Conservation (phyloP, 139 green algal species). For the Asterochloris erici region DNA sequence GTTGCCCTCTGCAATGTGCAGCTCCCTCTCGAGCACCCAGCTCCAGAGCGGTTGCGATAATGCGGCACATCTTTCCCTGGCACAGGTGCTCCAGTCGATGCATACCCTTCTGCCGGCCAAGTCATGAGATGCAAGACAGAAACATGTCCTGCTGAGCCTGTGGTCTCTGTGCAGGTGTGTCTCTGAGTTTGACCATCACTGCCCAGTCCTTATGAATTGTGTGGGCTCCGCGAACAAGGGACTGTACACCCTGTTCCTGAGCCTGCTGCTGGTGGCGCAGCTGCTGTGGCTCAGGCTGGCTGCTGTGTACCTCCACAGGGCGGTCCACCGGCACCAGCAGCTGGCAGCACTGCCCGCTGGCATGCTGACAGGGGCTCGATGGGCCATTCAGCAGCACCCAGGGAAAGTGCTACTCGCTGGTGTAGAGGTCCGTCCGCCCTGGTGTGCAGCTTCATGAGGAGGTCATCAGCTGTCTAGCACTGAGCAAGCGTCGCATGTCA, state of each 20-base stretch:
- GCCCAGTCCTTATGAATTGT: slow-evolving; percentile 50
- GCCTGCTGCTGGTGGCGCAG: slow-evolving; percentile 33
- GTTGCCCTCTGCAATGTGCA: not conserved
- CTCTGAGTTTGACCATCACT: slow-evolving; percentile 58
- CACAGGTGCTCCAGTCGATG: too few relatives aligned
- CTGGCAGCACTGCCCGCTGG: not conserved
- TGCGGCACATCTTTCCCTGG: too few relatives aligned
- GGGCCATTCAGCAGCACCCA: slow-evolving; percentile 5
- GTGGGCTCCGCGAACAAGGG: slow-evolving; percentile 46
- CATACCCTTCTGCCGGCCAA: too few relatives aligned
- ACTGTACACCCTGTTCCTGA: slow-evolving; percentile 39
- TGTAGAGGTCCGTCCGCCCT: not conserved
- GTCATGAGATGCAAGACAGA: too few relatives aligned
- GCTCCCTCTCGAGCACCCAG: not conserved
- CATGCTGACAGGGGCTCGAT: not conserved
- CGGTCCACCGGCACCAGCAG: not conserved
- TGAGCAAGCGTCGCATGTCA: not conserved
- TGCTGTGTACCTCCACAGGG: slow-evolving; percentile 15
- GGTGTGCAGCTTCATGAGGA: not conserved
- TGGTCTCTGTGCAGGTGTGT: slow-evolving; percentile 37
- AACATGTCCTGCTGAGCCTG: not conserved
- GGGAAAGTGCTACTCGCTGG: slow-evolving; percentile 9
- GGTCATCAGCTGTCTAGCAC: not conserved
- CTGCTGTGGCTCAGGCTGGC: slow-evolving; percentile 37
- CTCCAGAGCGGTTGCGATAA: too few relatives aligned